Base-by-base conservation (phyloP, 2,329 filamentous ascomycete species). In the Phialophora verrucosa region DNA sequence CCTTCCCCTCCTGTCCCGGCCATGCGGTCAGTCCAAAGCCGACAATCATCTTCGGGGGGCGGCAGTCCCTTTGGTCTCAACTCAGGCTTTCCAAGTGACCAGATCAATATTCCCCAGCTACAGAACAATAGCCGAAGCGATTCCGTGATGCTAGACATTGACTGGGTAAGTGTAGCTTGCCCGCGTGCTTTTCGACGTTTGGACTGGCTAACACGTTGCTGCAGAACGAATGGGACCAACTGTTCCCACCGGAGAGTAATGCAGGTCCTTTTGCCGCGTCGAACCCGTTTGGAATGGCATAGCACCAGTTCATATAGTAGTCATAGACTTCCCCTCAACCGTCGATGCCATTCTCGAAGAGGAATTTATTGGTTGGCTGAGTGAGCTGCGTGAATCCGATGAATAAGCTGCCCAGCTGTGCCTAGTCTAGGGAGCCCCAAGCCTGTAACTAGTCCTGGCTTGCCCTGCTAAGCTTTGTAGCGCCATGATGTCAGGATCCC, bases 161-260 rank as follows among this genome's bases (percentile, higher is more conserved):
- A 91, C 71, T 90, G 88, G 88, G 88, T 89, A 77, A 79, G 86
- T 81, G 11, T 35, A 14, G 17, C 29, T 32, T 23, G 23, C 47
- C 25, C 6, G 25, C 35, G 50, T 20, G 12, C 17, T 32, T 11
- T 62, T n/a, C 11, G 42, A 17, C 2, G 35, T 8, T 31, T 6
- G 25, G 29, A 57, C 12, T 59, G 29, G 49, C 64, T 62, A 56
- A 63, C 38, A 32, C 25, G 32, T 38, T n/a, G 25, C 35, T 59
- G 11, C 60, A 77, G 75, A 67, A 71, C 32, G 76, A 78, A 74
- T 77, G 75, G 76, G 75, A 78, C 66, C 75, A 76, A 58, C 59
- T 77, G 31, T 77, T 77, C 55, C 76, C 76, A n/a, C 72, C 73
- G 7, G 72, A 80, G 32, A 78, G 85, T 23, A 86, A 87, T 71